Base-by-base conservation (phyloP, 1,284 basidiomycete species). In the Leccinum pallidistipes region DNA sequence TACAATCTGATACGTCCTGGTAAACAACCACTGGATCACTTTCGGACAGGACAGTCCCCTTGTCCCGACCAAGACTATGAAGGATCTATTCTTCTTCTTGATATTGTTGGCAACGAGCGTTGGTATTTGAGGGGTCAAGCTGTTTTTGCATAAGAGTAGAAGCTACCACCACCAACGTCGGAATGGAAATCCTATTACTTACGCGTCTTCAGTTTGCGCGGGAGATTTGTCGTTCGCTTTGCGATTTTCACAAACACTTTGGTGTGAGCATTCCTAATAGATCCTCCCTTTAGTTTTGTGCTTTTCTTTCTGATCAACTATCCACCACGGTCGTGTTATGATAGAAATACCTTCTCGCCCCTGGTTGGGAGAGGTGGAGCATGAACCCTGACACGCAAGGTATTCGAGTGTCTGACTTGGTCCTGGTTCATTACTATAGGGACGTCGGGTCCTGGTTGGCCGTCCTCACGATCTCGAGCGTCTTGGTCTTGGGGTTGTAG, bases 21-120 rank as follows among this genome's bases (percentile, higher is more conserved):
- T 66, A 24, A 63, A 36, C 21, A 49, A 5, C 11, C 10, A 24
- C 21, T 21, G 21, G 38, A 50, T 16, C n/a, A 14, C 3, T 43
- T 18, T 16, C 14, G 7, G 1, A 16, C 72, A 80, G 62, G 55
- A 56, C 5, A 2, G 3, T 85, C 9, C 92, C 93, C 76, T 90
- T 93, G 81, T 99, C 97, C 97, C 97, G 27, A 99, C 95, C 56
- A 99, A 84, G 45, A 98, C 94, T 75, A 99, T 93, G 83, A 99
- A 98, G 5, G 94, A 96, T 43, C 97, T 84, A 70, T 98, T 92
- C 68, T 96, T 95, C 66, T 88, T 84, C 77, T 92, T 89, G 74
- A 97, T 94, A 86, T 94, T 94, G 78, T 96, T 97, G 69, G 87
- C 89, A 75, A 98, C 96, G 63, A 98, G 85, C 59, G 90, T 91